These are phyloP conservation scores for Meyerozyma guilliermondii DNA, from an alignment of 1,139 yeast genomes.

Conservation along the genomic window DNA sequence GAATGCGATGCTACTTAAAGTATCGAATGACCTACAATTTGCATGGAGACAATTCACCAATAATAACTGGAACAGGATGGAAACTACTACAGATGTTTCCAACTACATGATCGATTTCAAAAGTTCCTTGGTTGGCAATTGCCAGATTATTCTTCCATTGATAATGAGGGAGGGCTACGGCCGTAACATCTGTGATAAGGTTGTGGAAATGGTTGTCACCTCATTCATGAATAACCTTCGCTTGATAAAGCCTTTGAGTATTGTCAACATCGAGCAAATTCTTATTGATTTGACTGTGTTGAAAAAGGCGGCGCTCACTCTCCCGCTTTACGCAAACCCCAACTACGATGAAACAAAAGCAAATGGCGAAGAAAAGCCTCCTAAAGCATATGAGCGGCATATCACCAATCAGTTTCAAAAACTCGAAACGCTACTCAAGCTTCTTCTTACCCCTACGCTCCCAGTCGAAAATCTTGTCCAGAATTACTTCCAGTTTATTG, in stretches of 20 bases:
- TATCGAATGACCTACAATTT: slow-evolving; percentile 57
- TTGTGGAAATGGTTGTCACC: slow-evolving; percentile 59
- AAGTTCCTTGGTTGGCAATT: slow-evolving; percentile 39
- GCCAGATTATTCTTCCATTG: slow-evolving; percentile 49
- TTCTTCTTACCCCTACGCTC: slow-evolving; percentile 55
- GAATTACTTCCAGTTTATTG: slow-evolving; percentile 61
- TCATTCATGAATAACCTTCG: slow-evolving; percentile 57
- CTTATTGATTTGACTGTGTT: slow-evolving; percentile 64
- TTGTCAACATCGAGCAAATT: slow-evolving; percentile 76
- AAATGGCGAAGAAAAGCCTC: slow-evolving; percentile 11
- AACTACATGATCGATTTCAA: slow-evolving; percentile 60
- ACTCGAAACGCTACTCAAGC: slow-evolving; percentile 61
- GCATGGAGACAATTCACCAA: slow-evolving; percentile 86
- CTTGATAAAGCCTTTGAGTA: slow-evolving; percentile 59
- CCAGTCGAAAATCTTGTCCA: slow-evolving; percentile 64
- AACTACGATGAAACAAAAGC: slow-evolving; percentile 16
- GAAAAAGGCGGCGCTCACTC: slow-evolving; percentile 47
- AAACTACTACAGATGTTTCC: slow-evolving; percentile 65
- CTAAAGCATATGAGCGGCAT: slow-evolving; percentile 42
- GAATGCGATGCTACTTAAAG: slow-evolving; percentile 50
- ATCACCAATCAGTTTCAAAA: slow-evolving; percentile 47
- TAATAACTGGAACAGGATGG: slow-evolving; percentile 66
- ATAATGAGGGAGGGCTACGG: slow-evolving; percentile 68
- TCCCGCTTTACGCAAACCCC: slow-evolving; percentile 45
- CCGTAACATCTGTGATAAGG: slow-evolving; percentile 70